Conservation (phyloP, 2,329 filamentous ascomycete genomes). For the Aspergillus quadrilineatus region DNA sequence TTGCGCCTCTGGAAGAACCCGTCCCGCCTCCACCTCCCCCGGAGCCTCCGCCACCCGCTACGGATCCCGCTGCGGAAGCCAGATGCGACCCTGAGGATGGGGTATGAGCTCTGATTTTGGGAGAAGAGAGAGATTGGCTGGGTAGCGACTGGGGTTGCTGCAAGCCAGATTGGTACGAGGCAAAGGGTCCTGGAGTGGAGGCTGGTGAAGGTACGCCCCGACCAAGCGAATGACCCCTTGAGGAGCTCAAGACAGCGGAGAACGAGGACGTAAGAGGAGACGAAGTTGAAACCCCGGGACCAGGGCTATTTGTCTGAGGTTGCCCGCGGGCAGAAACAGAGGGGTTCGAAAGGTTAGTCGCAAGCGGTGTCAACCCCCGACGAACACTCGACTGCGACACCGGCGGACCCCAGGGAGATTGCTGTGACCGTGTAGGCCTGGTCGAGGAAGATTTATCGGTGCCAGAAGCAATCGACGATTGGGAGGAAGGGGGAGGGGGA, state of each 20-base stretch:
- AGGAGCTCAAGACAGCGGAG: slow-evolving; percentile 52
- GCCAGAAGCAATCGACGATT: slow-evolving; percentile 54
- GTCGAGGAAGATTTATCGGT: slow-evolving; percentile 48
- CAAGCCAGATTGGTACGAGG: slow-evolving; percentile 54
- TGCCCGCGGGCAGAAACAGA: slow-evolving; percentile 45
- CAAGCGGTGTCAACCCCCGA: slow-evolving; percentile 59
- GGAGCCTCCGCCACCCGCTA: slow-evolving; percentile 52
- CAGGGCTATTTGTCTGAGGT: slow-evolving; percentile 50
- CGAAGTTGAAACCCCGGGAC: slow-evolving; percentile 49
- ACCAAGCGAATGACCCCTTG: slow-evolving; percentile 51
- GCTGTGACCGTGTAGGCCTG: slow-evolving; percentile 48
- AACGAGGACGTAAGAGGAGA: slow-evolving; percentile 55
- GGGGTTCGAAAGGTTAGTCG: slow-evolving; percentile 49
- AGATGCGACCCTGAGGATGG: slow-evolving; percentile 56
- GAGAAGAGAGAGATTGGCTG: slow-evolving; percentile 56
- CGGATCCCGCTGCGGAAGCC: slow-evolving; percentile 56
- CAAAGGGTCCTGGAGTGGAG: slow-evolving; percentile 56
- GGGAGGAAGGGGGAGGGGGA: slow-evolving; percentile 52
- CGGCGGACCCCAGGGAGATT: slow-evolving; percentile 58
- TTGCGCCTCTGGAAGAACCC: slow-evolving; percentile 56
- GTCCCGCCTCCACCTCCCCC: slow-evolving; percentile 54
- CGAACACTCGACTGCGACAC: slow-evolving; percentile 56
- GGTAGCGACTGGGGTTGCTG: slow-evolving; percentile 51
- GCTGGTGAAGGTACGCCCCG: slow-evolving; percentile 55
- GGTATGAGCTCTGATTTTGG: slow-evolving; percentile 56